A percentile compares a stretch with the other conserved stretches of the same genome.
Conservation (phyloP, 164 flowering plant species). For the Aristolochia contorta region DNA sequence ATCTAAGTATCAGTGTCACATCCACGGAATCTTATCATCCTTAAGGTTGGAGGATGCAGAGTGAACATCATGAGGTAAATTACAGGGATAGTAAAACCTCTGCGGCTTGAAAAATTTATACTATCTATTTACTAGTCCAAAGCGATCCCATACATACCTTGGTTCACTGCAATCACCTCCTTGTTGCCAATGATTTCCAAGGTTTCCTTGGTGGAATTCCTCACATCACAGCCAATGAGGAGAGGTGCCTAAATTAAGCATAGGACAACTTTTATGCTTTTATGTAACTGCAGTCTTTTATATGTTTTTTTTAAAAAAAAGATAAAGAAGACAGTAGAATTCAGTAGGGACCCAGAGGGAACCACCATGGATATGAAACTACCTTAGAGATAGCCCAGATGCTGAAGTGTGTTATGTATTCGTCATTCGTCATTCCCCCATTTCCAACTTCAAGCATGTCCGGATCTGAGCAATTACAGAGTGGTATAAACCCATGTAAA, state of each 20-base stretch:
- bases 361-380: background rate
- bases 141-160: conserved; percentile 51
- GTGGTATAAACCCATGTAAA: too few relatives aligned
- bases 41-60: too few relatives aligned
- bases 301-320: too few relatives aligned
- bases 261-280: background rate
- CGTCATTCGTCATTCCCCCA: conserved; percentile 89
- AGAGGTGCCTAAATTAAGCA: conserved; percentile 78
- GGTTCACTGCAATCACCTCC: conserved; percentile 79
- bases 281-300: too few relatives aligned
- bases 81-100: too few relatives aligned
- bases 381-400: conserved; percentile 90
- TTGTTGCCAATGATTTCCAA: conserved; percentile 51
- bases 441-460: conserved; percentile 97
- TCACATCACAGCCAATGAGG: conserved; percentile 80
- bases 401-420: conserved; percentile 79
- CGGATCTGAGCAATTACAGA: conserved; percentile 73
- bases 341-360: too few relatives aligned
- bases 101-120: too few relatives aligned
- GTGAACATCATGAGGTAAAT: too few relatives aligned
- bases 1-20: too few relatives aligned
- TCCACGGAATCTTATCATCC: too few relatives aligned
- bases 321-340: too few relatives aligned
- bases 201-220: conserved; percentile 51
- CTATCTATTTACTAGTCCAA: too few relatives aligned